Evolutionary conservation across 768 basidiomycete species (phyloP), one percentile per base, ranked within the genome.

Genomic region (Rhodotorula diobovata): DNA sequence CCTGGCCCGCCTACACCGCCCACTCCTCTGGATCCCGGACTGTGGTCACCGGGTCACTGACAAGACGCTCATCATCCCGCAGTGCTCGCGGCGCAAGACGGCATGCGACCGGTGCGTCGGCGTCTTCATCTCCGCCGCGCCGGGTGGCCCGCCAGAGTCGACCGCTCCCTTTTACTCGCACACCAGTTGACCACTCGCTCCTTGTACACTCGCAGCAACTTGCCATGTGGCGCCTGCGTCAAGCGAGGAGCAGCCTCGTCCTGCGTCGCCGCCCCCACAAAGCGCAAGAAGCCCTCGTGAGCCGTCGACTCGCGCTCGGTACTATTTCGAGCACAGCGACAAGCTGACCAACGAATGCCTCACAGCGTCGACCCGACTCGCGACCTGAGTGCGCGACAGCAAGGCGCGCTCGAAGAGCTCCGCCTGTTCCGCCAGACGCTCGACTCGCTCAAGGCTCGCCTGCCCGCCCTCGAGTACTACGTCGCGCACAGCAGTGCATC

Each of bases 381-480:
- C 41, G 66, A 67, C n/a, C 58, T 74, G 2, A 56, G 43, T 28
- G 34, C 59, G 14, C 65, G 72, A 0, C 68, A 69, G 32, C 28
- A 46, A 23, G 62, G 66, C 11, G 72, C 72, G 0, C 66, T 74
- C 32, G 66, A 66, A 11, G 72, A 74, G 43, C 63, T 74, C 11
- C 61, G 63, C 20, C 62, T 74, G 15, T 74, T 74, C 32, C 68
- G 72, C 21, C 55, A 60, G 28, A 70, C 72, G 12, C 68, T 74
- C 65, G 71, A 72, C 58, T 67, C 66, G 32, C 59, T 72, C 32
- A 63, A 63, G 23, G 71, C 71, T 3, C 62, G 71, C 23, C 46
- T 72, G 7, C 71, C 71, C 28, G 58, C 51, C 4, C 66, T 72
- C 61, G 66, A 67, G 45, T 63, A 68, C 51, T 72, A 64, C 15